Base-by-base conservation (phyloP, 768 basidiomycete genomes). In the Wakefieldia striispora region DNA sequence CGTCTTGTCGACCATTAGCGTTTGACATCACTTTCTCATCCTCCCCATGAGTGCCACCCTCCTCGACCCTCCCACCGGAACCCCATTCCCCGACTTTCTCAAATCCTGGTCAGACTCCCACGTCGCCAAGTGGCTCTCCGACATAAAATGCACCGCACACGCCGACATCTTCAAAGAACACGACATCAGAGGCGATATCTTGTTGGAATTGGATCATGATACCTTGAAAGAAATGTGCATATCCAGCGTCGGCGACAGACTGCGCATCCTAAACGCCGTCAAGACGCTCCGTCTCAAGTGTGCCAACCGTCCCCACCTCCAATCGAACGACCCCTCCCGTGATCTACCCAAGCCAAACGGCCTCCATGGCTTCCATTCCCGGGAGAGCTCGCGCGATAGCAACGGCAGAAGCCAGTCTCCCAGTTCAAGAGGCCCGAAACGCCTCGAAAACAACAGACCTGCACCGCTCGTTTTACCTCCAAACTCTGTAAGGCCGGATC, bases 151-250 rank as follows among this genome's bases (percentile, higher is more conserved):
- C 60, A 78, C 71, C 0, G 74, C 75, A 34, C 86, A 86, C 61
- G 81, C 84, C 10, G 68, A 75, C 8, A 74, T 77, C 0, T 99
- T 99, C 73, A 80, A 76, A 41, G 75, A 78, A 4, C 89, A 95
- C 71, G 95, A 99, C 63, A 95, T 99, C 59, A 73, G 91, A 43
- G 94, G 95, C 6, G 88, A 91, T 63, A 84, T 99, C 19, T 71
- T 99, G 16, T 76, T 97, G 43, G 97, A 99, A 55, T 73, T 98
- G 39, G 95, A 98, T 62, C 90, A 94, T 67, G 68, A 73, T 7
- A 86, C 84, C 2, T 72, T 99, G 43, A 91, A 86, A 64, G 97
- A 99, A 70, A 90, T 98, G 83, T 88, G 88, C 13, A 80, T 99
- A 24, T 60, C 75, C 27, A 91, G 87, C 68, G 86, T 99, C 36